Base-by-base conservation (phyloP, 345 rosid genomes). In the Syzygium aromaticum region DNA sequence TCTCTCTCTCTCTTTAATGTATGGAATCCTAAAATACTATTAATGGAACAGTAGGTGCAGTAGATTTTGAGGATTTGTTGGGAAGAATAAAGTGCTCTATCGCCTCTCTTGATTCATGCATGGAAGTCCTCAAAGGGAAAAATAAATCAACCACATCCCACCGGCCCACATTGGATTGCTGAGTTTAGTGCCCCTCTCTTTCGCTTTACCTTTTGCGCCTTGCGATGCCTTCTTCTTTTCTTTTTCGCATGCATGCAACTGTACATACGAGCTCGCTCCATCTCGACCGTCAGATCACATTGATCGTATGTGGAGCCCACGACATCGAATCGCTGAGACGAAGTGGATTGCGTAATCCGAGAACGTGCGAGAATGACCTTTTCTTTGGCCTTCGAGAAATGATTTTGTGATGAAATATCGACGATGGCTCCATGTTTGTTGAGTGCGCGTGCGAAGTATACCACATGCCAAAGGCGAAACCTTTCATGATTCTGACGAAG, bases 151-250 rank as follows among this genome's bases (percentile, higher is more conserved):
- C 61, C 64, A 13, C 86, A 56, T 11, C 46, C 86, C 86, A 85
- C 86, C 86, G 86, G 52, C 86, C 86, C 86, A 57, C 51, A 16
- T 85, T 25, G 46, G 23, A 63, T 51, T 85, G 86, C 86, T 63
- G 23, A 21, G 28, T 46, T 59, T 5, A 59, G 23, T 43, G 77
- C 80, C 15, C 25, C 77, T 43, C 49, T 49, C 78, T 85, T 85
- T 57, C 52, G 22, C 86, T 22, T 85, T 85, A 16, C 64, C 38
- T 59, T 28, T 21, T 59, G 77, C 46, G 0, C 52, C 61, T 23
- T 43, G 82, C 23, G 51, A 13, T 23, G 52, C 51, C 85, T 10
- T 38, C n/a, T 22, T 17, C 9, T 11, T 30, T n/a, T 46, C 33
- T 40, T 13, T 13, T 57, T 2, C 25, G 27, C 59, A 8, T 22